Conservation (phyloP, 305 asterid species). For the Petunia hybrid region DNA sequence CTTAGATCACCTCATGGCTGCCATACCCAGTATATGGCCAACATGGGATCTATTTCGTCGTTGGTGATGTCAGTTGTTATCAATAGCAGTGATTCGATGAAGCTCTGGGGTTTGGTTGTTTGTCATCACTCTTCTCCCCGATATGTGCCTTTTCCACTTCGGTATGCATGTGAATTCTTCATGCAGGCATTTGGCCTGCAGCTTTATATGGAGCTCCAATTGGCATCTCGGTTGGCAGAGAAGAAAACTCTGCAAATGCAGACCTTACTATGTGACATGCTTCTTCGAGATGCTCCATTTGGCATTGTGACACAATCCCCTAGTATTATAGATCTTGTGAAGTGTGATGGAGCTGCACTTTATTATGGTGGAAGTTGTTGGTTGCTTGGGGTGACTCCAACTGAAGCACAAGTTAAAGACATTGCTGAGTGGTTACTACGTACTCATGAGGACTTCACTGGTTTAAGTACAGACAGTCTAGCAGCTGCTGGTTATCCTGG, state of each 20-base stretch:
- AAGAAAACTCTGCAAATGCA: slow-evolving; percentile 64
- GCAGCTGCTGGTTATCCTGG: slow-evolving; percentile 66
- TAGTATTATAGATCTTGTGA: slow-evolving; percentile 69
- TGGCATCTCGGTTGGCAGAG: slow-evolving; percentile 58
- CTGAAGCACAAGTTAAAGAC: slow-evolving; percentile 54
- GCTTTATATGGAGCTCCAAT: slow-evolving; percentile 65
- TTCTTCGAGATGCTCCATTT: slow-evolving; percentile 61
- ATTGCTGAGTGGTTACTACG: slow-evolving; percentile 59
- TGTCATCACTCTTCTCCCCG: slow-evolving; percentile 74
- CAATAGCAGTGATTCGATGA: slow-evolving; percentile 46
- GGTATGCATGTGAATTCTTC: slow-evolving; percentile 68
- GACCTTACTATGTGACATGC: slow-evolving; percentile 69
- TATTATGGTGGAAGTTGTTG: slow-evolving; percentile 60
- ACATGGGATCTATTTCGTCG: slow-evolving; percentile 71
- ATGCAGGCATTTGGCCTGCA: slow-evolving; percentile 64
- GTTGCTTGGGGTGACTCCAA: slow-evolving; percentile 74
- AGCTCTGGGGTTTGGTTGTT: slow-evolving; percentile 72
- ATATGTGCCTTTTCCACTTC: slow-evolving; percentile 61
- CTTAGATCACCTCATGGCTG: slow-evolving; percentile 66
- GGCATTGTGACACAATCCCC: slow-evolving; percentile 68
- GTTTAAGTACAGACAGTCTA: slow-evolving; percentile 69
- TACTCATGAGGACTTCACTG: slow-evolving; percentile 51
- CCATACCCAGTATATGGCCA: slow-evolving; percentile 61
- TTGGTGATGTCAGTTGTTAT: slow-evolving; percentile 59
- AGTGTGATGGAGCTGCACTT: slow-evolving; percentile 74